A percentile compares a stretch with the other conserved stretches of the same genome.
Evolutionary conservation across 208 protist genomes (phyloP).

Genomic region (Wallacemonas sp.): DNA sequence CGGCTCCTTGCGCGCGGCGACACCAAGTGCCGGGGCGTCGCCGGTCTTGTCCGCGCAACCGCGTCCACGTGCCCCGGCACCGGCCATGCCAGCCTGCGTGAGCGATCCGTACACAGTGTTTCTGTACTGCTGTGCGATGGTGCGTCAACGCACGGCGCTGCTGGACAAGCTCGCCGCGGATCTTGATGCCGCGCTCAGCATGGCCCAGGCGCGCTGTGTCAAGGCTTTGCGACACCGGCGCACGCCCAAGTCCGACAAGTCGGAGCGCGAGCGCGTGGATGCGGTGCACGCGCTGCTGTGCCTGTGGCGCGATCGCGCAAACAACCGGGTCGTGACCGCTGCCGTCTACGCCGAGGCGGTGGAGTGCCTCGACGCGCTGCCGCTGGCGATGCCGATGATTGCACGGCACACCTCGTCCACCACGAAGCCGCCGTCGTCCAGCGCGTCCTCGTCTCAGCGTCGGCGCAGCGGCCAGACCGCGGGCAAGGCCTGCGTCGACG

Average conservation of each 20-base stretch:
- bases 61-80: too few species aligned
- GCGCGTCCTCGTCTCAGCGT: not conserved
- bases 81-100: not conserved
- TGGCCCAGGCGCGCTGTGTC: not conserved
- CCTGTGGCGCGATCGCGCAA: slow-evolving; percentile 9
- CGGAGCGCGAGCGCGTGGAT: not conserved
- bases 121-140: slow-evolving; percentile 10
- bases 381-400: slow-evolving; percentile 1
- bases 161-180: not conserved
- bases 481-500: not conserved
- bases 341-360: slow-evolving; percentile 5
- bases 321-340: slow-evolving; percentile 1
- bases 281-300: slow-evolving; percentile 3
- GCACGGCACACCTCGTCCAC: not conserved
- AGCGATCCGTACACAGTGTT: slow-evolving; percentile 12
- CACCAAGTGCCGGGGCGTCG: too few species aligned
- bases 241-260: not conserved
- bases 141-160: not conserved
- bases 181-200: not conserved
- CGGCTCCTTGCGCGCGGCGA: too few species aligned
- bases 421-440: not conserved
- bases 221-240: not conserved
- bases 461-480: not conserved
- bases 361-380: slow-evolving; percentile 6
- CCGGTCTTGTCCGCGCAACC: too few species aligned